Evolutionary conservation across 148 eudicot genomes (phyloP).

Genomic region (Bassia scoparia): DNA sequence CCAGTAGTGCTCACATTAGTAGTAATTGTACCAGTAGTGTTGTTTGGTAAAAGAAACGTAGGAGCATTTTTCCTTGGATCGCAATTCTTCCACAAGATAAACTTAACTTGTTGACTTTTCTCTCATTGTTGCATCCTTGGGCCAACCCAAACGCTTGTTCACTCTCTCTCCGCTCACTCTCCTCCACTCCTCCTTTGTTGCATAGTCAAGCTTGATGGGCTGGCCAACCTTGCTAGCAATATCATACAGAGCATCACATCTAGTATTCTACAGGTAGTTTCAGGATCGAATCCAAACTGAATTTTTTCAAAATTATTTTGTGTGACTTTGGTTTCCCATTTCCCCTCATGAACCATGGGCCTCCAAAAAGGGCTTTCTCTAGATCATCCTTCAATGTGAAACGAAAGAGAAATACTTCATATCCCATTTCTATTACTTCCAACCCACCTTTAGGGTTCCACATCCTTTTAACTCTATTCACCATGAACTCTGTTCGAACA

Average conservation of each 20-base stretch:
- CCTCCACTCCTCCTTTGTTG: neutral
- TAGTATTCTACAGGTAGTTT: neutral
- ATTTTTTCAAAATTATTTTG: neutral
- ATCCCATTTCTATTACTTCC: neutral
- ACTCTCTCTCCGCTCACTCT: neutral
- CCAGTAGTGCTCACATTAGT: neutral
- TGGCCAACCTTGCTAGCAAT: neutral
- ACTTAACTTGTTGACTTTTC: neutral
- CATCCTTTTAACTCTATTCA: neutral
- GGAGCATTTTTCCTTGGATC: neutral
- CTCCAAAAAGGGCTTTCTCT: neutral
- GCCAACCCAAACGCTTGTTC: neutral
- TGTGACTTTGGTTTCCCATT: neutral
- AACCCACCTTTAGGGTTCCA: neutral
- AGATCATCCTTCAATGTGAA: neutral
- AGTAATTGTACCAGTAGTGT: no score
- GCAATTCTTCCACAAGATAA: neutral
- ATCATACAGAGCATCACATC: neutral
- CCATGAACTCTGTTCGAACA: neutral
- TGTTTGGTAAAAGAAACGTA: no score
- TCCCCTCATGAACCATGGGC: neutral
- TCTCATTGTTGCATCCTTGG: neutral
- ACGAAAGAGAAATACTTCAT: neutral
- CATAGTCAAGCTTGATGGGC: neutral
- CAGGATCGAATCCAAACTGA: neutral